Evolutionary conservation across 257 asterid genomes (phyloP).

Genomic region (Solanum paucissectum): DNA sequence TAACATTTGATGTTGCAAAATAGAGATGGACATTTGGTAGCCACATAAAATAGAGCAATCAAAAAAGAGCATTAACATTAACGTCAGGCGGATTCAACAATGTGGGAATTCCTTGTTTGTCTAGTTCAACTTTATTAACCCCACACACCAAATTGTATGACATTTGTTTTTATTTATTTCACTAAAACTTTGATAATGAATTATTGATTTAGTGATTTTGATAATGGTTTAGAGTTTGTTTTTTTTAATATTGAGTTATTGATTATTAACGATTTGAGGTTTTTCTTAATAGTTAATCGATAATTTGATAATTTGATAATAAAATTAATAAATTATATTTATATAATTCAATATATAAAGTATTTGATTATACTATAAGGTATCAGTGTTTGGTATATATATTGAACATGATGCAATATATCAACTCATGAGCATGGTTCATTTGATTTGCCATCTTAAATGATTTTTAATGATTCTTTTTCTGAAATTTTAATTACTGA

Average conservation of each 20-base stretch:
- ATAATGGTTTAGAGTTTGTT: too few species aligned
- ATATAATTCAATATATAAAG: too few species aligned
- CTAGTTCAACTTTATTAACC: slow-evolving; percentile 1
- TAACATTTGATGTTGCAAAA: neutral
- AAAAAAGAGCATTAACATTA: neutral
- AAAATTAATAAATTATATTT: too few species aligned
- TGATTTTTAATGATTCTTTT: too few species aligned
- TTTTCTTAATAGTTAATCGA: too few species aligned
- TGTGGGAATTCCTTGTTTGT: neutral
- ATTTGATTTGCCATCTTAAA: too few species aligned
- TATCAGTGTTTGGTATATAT: too few species aligned
- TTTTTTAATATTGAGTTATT: too few species aligned
- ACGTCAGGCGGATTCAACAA: slow-evolving; percentile 15
- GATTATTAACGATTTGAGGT: neutral
- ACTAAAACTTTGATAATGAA: too few species aligned
- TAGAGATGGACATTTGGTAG: neutral
- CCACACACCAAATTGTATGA: neutral
- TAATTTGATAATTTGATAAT: fast-evolving
- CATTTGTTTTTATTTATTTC: too few species aligned
- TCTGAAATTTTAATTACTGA: too few species aligned
- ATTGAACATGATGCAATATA: neutral
- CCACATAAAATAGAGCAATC: neutral
- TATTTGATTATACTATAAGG: neutral
- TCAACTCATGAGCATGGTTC: neutral
- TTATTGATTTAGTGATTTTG: too few species aligned